phyloP scores from a whole-genome alignment of 345 rosid species.

The Lumnitzera racemosa region DNA sequence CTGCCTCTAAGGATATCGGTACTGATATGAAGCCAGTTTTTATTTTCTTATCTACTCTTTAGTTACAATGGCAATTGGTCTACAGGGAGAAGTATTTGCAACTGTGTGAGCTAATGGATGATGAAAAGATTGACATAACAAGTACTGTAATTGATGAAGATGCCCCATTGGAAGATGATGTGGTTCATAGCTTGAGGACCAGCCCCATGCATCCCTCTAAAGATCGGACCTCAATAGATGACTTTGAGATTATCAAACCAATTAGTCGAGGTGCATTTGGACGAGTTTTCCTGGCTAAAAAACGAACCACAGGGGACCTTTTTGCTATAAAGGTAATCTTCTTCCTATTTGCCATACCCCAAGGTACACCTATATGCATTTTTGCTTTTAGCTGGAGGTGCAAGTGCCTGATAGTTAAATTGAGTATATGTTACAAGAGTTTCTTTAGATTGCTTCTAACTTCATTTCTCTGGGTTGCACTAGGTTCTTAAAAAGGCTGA shows the following conservation, averaged over 20 bases:
- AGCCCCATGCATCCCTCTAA: slow-evolving; percentile 80
- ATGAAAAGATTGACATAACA: slow-evolving; percentile 81
- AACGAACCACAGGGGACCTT: slow-evolving; percentile 97
- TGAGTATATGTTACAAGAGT: too few relatives aligned
- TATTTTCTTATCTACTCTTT: neutral
- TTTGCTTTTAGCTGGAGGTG: too few relatives aligned
- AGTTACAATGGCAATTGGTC: slow-evolving; percentile 7
- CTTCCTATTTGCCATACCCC: neutral
- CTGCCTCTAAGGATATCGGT: slow-evolving; percentile 5
- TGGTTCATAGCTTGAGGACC: slow-evolving; percentile 88
- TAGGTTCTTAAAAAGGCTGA: slow-evolving; percentile 99
- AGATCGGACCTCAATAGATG: slow-evolving; percentile 97
- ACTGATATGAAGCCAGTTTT: neutral
- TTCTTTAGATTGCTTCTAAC: neutral
- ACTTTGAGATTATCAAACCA: slow-evolving; percentile 98
- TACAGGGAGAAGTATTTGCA: slow-evolving; percentile 96
- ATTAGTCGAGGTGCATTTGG: slow-evolving; percentile 99
- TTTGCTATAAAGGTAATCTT: slow-evolving; percentile 87
- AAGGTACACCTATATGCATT: too few relatives aligned
- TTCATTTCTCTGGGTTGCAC: slow-evolving; percentile 10
- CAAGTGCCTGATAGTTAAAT: too few relatives aligned
- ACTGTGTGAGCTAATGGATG: slow-evolving; percentile 84
- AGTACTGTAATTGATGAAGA: slow-evolving; percentile 94
- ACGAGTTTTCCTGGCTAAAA: slow-evolving; percentile 93
- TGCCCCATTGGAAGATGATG: slow-evolving; percentile 94